Base-by-base conservation (phyloP, 345 rosid genomes). In the Citrus australasica region DNA sequence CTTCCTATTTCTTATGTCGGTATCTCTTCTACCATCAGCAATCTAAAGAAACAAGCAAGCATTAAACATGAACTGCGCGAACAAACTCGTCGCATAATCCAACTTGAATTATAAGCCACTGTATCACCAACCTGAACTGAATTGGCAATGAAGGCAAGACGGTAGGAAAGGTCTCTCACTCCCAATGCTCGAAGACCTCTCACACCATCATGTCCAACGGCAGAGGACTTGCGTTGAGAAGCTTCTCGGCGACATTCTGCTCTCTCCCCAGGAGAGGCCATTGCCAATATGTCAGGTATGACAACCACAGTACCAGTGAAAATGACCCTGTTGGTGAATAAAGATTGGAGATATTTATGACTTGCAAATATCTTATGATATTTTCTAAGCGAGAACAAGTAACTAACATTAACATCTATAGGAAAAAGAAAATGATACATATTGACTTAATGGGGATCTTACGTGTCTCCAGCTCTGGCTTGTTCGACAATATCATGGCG, bases 401-500 rank as follows among this genome's bases (percentile, higher is more conserved):
- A 3, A 40, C 38, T 37, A 37, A 3, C 25, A 61, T 4, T 59
- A 60, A 38, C 8, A n/a, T 24, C 11, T 24, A 24, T 6, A 25
- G 30, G 28, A 79, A 75, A 74, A 33, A 21, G 13, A 14, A 22
- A 30, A 35, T 3, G 13, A 32, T 55, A 69, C 40, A 32, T 19
- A 64, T 58, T 2, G 25, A 81, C 68, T 73, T 25, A 38, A 55
- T 65, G 46, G 4, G 27, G 27, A 76, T 73, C 92, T 87, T 88
- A 95, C 99, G 94, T 91, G 76, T 96, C 98, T 74, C 99, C 99
- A 1, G 98, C 99, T 82, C 99, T 90, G 73, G 98, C 98, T 85
- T 92, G 94, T 85, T 96, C 98, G 16, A 96, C 99, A 86, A 92
- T 92, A 70, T 96, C 99, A 76, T 96, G 98, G 22, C 98, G 97